Evolutionary conservation across 805 yeast species (phyloP).

Genomic region (Wickerhamiella sorbophila): DNA sequence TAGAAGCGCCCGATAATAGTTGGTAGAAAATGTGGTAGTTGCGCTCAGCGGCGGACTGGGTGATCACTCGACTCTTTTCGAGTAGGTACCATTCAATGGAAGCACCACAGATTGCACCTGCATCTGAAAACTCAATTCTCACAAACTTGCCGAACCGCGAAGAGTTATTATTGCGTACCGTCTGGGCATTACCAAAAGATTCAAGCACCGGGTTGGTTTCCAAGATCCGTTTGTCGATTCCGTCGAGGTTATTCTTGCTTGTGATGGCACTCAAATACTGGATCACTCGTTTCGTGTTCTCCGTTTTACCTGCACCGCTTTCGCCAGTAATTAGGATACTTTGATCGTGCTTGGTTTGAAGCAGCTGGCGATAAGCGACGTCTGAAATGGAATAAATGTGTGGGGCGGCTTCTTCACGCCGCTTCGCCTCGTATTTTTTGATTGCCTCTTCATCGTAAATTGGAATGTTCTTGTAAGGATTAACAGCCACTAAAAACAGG

Average conservation of each 20-base stretch:
- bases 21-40: slow-evolving; percentile 93
- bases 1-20: slow-evolving; percentile 50
- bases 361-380: slow-evolving; percentile 63
- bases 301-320: slow-evolving; percentile 98
- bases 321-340: slow-evolving; percentile 96
- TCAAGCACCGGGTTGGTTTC: slow-evolving; percentile 94
- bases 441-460: slow-evolving; percentile 53
- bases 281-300: slow-evolving; percentile 86
- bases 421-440: slow-evolving; percentile 37
- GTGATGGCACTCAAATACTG: slow-evolving; percentile 80
- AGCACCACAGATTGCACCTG: slow-evolving; percentile 69
- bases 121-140: slow-evolving; percentile 51
- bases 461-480: slow-evolving; percentile 68
- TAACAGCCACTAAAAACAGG: slow-evolving; percentile 83
- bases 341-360: slow-evolving; percentile 60
- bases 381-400: slow-evolving; percentile 89
- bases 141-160: slow-evolving; percentile 95
- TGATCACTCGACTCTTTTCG: slow-evolving; percentile 84
- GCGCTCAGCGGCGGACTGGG: slow-evolving; percentile 63
- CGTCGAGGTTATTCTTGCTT: slow-evolving; percentile 8
- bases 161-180: slow-evolving; percentile 84
- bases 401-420: slow-evolving; percentile 43
- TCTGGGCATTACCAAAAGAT: slow-evolving; percentile 94
- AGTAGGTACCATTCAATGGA: slow-evolving; percentile 86
- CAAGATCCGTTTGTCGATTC: slow-evolving; percentile 68